A percentile compares a stretch with the other conserved stretches of the same genome.
These are phyloP conservation scores for Gossypium bickii DNA, from an alignment of 345 rosid species.

Conservation along the genomic window DNA sequence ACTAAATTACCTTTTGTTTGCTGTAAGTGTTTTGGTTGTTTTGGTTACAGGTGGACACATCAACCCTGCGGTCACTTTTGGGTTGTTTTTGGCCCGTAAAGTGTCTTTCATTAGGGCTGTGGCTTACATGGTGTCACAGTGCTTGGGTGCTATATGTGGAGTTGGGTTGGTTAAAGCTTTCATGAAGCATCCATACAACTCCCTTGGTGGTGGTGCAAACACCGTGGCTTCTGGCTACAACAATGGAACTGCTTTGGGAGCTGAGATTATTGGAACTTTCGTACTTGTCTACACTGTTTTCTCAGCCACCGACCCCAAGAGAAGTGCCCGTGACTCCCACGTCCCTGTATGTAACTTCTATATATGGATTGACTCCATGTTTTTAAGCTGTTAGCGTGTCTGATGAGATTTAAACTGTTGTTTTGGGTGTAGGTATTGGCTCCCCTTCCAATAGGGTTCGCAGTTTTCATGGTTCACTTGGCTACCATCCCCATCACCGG, in stretches of 20 bases:
- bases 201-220: slow-evolving; percentile 69
- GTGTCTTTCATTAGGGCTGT: slow-evolving; percentile 62
- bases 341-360: slow-evolving; percentile 41
- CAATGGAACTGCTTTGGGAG: slow-evolving; percentile 70
- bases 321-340: slow-evolving; percentile 84
- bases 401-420: neutral
- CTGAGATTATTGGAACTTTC: slow-evolving; percentile 58
- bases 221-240: slow-evolving; percentile 48
- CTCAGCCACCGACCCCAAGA: slow-evolving; percentile 84
- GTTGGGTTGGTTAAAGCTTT: slow-evolving; percentile 83
- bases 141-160: slow-evolving; percentile 73
- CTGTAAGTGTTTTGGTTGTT: neutral
- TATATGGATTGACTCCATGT: neutral
- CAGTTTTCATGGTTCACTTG: slow-evolving; percentile 65
- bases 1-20: neutral
- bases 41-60: slow-evolving; percentile 35
- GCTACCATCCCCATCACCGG: slow-evolving; percentile 70
- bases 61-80: slow-evolving; percentile 68
- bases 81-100: slow-evolving; percentile 41
- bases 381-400: neutral
- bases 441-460: slow-evolving; percentile 68
- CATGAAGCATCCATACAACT: slow-evolving; percentile 56
- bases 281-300: slow-evolving; percentile 17
- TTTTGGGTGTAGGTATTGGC: slow-evolving; percentile 42
- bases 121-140: slow-evolving; percentile 76